Base-by-base conservation (phyloP, 2,329 filamentous ascomycete genomes). In the Apiospora saccharicola region DNA sequence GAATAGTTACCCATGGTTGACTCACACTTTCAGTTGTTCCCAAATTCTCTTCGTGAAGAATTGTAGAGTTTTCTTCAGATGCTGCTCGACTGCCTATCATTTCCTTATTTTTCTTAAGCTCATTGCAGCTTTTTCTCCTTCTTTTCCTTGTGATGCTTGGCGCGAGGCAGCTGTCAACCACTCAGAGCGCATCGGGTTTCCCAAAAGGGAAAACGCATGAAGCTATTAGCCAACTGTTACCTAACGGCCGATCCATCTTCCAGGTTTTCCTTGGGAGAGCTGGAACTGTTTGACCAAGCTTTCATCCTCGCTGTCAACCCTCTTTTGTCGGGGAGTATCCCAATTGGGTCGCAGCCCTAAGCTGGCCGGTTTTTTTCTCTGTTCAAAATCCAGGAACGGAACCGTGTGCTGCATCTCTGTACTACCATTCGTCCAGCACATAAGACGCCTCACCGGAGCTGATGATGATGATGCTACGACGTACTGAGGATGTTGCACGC, bases 221-320 rank as follows among this genome's bases (percentile, higher is more conserved):
- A 70, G 16, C 46, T 51, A 43, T 70, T 70, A 70, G 2, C 68
- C 68, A 70, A 70, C 68, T 19, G 22, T 70, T 70, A 70, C 49
- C 47, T 70, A 70, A 70, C 24, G 68, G 22, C 14, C 26, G 41
- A n/a, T 26, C 43, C 67, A 47, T 68, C 67, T 68, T 43, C 67
- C 43, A 47, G 26, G 13, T n/a, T 64, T 64, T 24, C 57, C 57
- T 64, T 64, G 57, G 57, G 57, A 37, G 53, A 37, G 30, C 30
- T 22, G 53, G 53, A 61, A 61, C 34, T 61, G 53, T 12, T 64
- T 37, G 34, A 61, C 26, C 34, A 64, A 37, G 57, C 30, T 41
- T 6, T 10, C 22, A 37, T 26, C 10, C 26, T 34, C 53, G 10
- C 3, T 34, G 53, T 37, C 53, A 61, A 30, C 12, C 13, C 53